Evolutionary conservation across 257 asterid species (phyloP).

Genomic region (Lantana camara): DNA sequence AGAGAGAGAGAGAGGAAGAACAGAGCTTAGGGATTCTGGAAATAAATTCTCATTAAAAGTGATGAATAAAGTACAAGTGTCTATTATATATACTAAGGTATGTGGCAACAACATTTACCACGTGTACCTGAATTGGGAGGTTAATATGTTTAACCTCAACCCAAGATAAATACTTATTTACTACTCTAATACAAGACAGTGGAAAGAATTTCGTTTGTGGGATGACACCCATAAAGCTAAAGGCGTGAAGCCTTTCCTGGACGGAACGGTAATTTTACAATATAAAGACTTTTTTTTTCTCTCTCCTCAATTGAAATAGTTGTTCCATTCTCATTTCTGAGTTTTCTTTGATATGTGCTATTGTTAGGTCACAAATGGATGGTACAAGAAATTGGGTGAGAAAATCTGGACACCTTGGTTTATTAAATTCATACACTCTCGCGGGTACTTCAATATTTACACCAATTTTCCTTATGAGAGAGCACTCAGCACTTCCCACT

Average conservation of each 20-base stretch:
- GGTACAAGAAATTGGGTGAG: constrained; percentile 96
- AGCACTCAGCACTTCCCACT: constrained; percentile 87
- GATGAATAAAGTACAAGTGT: too few relatives aligned
- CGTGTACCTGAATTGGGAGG: too few relatives aligned
- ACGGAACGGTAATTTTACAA: constrained; percentile 72
- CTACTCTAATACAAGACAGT: too few relatives aligned
- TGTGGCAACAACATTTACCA: too few relatives aligned
- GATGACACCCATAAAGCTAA: constrained; percentile 75
- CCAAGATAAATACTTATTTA: too few relatives aligned
- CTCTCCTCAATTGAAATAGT: neutral
- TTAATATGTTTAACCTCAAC: too few relatives aligned
- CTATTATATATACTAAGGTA: too few relatives aligned
- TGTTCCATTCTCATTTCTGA: constrained; percentile 7
- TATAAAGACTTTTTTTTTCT: constrained; percentile 7
- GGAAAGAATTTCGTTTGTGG: constrained; percentile 98
- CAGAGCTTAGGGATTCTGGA: too few relatives aligned
- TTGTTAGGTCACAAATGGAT: constrained; percentile 85
- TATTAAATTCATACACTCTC: constrained; percentile 83
- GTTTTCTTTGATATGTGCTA: constrained; percentile 9
- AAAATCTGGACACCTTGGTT: constrained; percentile 99
- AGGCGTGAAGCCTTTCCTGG: constrained; percentile 77
- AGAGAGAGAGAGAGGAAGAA: too few relatives aligned
- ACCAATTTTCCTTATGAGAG: constrained; percentile 73
- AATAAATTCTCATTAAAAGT: too few relatives aligned
- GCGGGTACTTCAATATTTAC: constrained; percentile 78